These are phyloP conservation scores for Cordyceps farinosa DNA, from an alignment of 2,329 filamentous ascomycete species.

Conservation along the genomic window DNA sequence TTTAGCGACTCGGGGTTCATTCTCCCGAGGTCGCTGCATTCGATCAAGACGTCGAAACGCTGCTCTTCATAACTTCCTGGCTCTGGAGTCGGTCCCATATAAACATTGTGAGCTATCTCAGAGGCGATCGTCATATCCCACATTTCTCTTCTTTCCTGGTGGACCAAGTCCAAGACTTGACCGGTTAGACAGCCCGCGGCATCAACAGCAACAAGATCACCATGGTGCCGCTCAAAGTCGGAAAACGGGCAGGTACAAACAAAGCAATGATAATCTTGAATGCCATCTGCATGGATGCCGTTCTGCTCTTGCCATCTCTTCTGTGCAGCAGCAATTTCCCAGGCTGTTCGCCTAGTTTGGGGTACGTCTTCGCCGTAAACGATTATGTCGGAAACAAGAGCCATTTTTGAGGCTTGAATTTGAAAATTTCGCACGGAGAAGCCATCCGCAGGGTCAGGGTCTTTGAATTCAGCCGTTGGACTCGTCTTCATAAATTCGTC, in stretches of 20 bases:
- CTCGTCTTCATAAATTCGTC: slow-evolving; percentile 67
- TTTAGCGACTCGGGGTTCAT: slow-evolving; percentile 67
- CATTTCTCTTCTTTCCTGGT: slow-evolving; percentile 89
- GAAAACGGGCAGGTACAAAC: slow-evolving; percentile 62
- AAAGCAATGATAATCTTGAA: slow-evolving; percentile 81
- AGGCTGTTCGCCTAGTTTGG: slow-evolving; percentile 60
- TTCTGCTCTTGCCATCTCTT: slow-evolving; percentile 66
- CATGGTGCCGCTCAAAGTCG: slow-evolving; percentile 67
- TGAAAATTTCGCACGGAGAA: slow-evolving; percentile 98
- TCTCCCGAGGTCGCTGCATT: slow-evolving; percentile 80
- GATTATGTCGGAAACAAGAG: slow-evolving; percentile 84
- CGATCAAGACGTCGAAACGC: slow-evolving; percentile 81
- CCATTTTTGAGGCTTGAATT: slow-evolving; percentile 86
- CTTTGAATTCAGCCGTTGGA: slow-evolving; percentile 62
- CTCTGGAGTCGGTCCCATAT: slow-evolving; percentile 83
- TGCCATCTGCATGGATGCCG: slow-evolving; percentile 49
- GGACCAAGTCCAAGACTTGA: slow-evolving; percentile 80
- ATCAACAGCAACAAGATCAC: slow-evolving; percentile 72
- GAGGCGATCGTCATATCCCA: slow-evolving; percentile 85
- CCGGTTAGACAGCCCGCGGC: slow-evolving; percentile 68
- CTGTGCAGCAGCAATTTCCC: slow-evolving; percentile 73
- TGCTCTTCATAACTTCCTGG: slow-evolving; percentile 53
- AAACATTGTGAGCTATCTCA: slow-evolving; percentile 86
- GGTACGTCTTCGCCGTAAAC: slow-evolving; percentile 76
- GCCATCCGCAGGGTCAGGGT: slow-evolving; percentile 81